Evolutionary conservation across 495 filamentous ascomycete genomes (phyloP), one percentile per base, ranked within the genome.

Genomic region (Daldinia loculata): DNA sequence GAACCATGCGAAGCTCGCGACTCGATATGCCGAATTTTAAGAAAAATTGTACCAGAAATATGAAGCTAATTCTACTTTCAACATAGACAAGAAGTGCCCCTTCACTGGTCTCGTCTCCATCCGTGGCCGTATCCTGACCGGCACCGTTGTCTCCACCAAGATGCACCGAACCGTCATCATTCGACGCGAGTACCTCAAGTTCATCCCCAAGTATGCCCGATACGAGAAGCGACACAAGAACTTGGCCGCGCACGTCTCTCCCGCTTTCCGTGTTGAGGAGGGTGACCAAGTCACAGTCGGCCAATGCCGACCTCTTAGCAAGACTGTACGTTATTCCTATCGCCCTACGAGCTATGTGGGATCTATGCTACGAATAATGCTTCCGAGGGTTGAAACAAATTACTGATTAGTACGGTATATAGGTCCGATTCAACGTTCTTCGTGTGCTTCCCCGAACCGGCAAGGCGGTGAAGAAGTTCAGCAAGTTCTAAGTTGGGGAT

Each of bases 181-280:
- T 89, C 96, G 95, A 83, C 93, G 95, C 83, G 96, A 99, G 88
- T 99, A 98, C 88, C 94, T 99, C 74, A 95, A 98, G 89, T 98
- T 92, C 89, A 89, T 98, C 81, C 94, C 94, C 80, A 98, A 98
- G 86, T 98, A 98, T 89, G 86, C 92, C 80, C 90, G 95, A 89
- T 99, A 99, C 85, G 96, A 99, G 92, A 98, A 97, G 89, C 88
- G 95, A 79, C 95, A 99, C 90, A 98, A 97, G 92, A 99, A 99
- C 89, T 87, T 99, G 50, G 91, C 95, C 75, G 96, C 95, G 70
- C 95, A 99, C 89, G 95, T 98, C 70, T 97, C 93, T 64, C 95
- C 95, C 77, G 95, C 95, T 82, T 99, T 99, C 92, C 95, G 95
- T 95, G 93, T 98, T 78, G 92, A 95, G 89, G 95, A 97, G 77